Evolutionary conservation across 2,329 filamentous ascomycete genomes (phyloP), one percentile per base, ranked within the genome.

Genomic region (Diaporthe ilicicola): DNA sequence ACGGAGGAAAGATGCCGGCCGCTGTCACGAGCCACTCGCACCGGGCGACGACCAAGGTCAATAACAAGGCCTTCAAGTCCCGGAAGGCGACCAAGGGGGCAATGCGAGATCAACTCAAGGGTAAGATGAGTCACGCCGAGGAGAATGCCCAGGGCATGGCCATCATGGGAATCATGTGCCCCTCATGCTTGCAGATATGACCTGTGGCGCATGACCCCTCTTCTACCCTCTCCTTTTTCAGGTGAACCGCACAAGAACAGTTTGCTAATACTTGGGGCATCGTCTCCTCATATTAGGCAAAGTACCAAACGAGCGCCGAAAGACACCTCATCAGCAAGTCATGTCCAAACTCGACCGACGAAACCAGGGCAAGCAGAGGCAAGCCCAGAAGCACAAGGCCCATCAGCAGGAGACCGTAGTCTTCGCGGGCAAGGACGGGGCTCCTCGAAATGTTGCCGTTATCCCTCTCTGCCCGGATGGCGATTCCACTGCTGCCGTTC

Each of bases 311-410:
- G 93, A 97, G 79, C 90, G 88, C 76, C 91, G 95, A 78, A 97
- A 94, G 82, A 97, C 95, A 19, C 94, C 94, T 69, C 94, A 97
- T 81, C 96, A 99, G 81, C 94, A 97, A 84, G 90, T 98, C 83
- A 95, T 98, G 93, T 97, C 94, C 71, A 99, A 98, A 83, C 89
- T 99, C 81, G 94, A 97, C 82, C 92, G 96, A 72, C 91, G 94
- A 77, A 98, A 99, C 82, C 94, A 97, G 85, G 93, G 94, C 76
- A 95, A 95, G 82, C 96, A 99, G 85, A 91, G 92, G 81, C 93
- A 95, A 77, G 85, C 93, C 73, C 87, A 91, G 76, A 98, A 98
- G 82, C 91, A 94, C 78, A 91, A 91, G 78, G 94, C 96, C 76
- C 93, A 96, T 78, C 87, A 92, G 59, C 92, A 93, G 75, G 92